Evolutionary conservation across 2,329 filamentous ascomycete genomes (phyloP).

Genomic region (Penicillium sp.): DNA sequence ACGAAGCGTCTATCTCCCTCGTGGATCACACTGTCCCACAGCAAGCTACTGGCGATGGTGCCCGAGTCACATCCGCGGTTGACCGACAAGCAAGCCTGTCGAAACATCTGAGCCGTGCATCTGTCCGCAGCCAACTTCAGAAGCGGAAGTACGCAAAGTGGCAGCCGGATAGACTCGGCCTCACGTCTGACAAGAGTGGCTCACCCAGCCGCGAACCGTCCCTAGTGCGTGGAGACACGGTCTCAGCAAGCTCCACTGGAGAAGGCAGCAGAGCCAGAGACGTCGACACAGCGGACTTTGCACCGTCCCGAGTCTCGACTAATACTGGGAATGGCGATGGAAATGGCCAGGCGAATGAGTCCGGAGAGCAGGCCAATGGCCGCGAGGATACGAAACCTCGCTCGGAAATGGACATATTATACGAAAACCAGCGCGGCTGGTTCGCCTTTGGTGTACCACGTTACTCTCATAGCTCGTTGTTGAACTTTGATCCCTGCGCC

Average conservation of each 20-base stretch:
- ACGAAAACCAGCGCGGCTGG: slow-evolving; percentile 89
- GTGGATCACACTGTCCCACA: slow-evolving; percentile 41
- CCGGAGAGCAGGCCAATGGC: slow-evolving; percentile 4
- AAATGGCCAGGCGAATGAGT: slow-evolving; percentile 1
- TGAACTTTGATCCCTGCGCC: slow-evolving; percentile 76
- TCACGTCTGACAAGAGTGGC: slow-evolving; percentile 20
- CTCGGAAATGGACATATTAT: slow-evolving; percentile 74
- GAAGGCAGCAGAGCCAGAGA: slow-evolving; percentile 12
- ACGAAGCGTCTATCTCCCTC: slow-evolving; percentile 31
- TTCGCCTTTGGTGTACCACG: slow-evolving; percentile 85
- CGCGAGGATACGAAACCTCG: slow-evolving; percentile 25
- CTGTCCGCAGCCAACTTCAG: slow-evolving; percentile 40
- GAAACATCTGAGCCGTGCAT: slow-evolving; percentile 32
- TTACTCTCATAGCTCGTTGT: slow-evolving; percentile 82
- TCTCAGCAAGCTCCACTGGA: slow-evolving; percentile 19
- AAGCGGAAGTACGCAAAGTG: slow-evolving; percentile 49
- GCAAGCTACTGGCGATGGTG: slow-evolving; percentile 22
- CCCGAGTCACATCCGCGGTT: slow-evolving; percentile 19
- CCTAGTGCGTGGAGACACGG: slow-evolving; percentile 16
- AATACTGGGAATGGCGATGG: slow-evolving; percentile 3
- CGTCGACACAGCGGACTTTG: slow-evolving; percentile 18
- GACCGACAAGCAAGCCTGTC: slow-evolving; percentile 24
- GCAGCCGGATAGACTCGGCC: slow-evolving; percentile 56
- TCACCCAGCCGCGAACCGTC: slow-evolving; percentile 19
- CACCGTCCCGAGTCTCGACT: slow-evolving; percentile 10